Conservation (phyloP, 2,329 filamentous ascomycete genomes). For the Aureobasidium sp. region DNA sequence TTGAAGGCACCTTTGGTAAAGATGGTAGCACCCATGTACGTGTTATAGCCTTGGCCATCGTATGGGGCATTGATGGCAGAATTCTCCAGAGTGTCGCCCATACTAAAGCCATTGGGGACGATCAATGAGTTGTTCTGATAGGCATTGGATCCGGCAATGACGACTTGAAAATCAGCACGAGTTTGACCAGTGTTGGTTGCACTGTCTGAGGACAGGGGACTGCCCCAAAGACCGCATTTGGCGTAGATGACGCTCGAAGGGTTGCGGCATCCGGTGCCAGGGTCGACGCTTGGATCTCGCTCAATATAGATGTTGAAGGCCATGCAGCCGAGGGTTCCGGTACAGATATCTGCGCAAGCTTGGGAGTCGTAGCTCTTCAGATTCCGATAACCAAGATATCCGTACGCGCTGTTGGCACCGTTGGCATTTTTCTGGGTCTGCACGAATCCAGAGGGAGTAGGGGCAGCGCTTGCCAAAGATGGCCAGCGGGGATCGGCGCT, state of each 20-base stretch:
- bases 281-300: conserved; percentile 5
- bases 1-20: conserved; percentile 25
- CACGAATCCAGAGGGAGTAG: conserved; percentile 17
- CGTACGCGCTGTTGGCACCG: conserved; percentile 19
- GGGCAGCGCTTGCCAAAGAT: conserved; percentile 17
- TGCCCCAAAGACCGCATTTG: conserved; percentile 30
- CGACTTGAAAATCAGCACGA: conserved; percentile 32
- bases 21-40: conserved; percentile 22
- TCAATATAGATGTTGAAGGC: conserved; percentile 19
- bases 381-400: conserved; percentile 15
- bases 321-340: conserved; percentile 7
- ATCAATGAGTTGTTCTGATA: conserved; percentile 23
- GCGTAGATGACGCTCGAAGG: conserved; percentile 16
- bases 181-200: conserved; percentile 31
- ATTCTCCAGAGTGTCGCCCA: conserved; percentile 20
- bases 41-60: conserved; percentile 21
- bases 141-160: conserved; percentile 39
- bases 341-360: conserved; percentile 9
- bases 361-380: conserved; percentile 10
- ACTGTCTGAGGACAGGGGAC: conserved; percentile 23
- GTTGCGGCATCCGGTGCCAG: conserved; percentile 19
- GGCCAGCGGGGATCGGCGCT: conserved; percentile 16
- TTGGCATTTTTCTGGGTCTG: conserved; percentile 17
- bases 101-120: conserved; percentile 27
- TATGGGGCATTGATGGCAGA: conserved; percentile 20